Conservation (phyloP, 2,329 filamentous ascomycete genomes). For the Aureobasidium musti region DNA sequence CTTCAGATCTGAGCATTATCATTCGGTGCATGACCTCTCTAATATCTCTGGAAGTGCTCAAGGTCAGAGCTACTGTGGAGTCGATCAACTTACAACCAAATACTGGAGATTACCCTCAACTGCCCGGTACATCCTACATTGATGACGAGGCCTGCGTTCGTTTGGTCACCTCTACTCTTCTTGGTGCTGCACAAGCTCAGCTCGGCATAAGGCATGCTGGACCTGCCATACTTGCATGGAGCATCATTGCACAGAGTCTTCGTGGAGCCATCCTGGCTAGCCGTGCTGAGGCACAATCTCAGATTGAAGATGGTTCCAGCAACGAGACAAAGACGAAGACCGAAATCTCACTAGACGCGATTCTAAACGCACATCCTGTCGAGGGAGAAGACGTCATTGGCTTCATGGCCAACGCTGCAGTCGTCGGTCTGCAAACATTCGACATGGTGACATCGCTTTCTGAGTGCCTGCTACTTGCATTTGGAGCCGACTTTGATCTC, state of each 20-base stretch:
- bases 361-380: constrained; percentile 44
- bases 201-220: constrained; percentile 50
- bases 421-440: constrained; percentile 53
- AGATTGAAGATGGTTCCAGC: constrained; percentile 15
- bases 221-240: constrained; percentile 80
- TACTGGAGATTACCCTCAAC: constrained; percentile 34
- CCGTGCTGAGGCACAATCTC: constrained; percentile 52
- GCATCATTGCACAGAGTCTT: constrained; percentile 70
- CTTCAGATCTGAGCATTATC: constrained; percentile 15
- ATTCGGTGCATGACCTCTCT: constrained; percentile 69
- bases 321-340: constrained; percentile 7
- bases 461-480: constrained; percentile 49
- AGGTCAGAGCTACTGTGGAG: constrained; percentile 62
- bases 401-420: constrained; percentile 51
- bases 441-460: constrained; percentile 51
- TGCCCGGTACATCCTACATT: constrained; percentile 59
- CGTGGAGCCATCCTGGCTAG: constrained; percentile 59
- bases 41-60: constrained; percentile 72
- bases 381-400: constrained; percentile 50
- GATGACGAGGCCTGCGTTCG: constrained; percentile 69
- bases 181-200: constrained; percentile 58
- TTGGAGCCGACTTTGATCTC: constrained; percentile 52
- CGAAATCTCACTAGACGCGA: constrained; percentile 43
- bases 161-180: constrained; percentile 70
- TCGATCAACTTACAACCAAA: constrained; percentile 45